Conservation (phyloP, 352 stramenopile genomes). For the Globisporangium takayamanum region DNA sequence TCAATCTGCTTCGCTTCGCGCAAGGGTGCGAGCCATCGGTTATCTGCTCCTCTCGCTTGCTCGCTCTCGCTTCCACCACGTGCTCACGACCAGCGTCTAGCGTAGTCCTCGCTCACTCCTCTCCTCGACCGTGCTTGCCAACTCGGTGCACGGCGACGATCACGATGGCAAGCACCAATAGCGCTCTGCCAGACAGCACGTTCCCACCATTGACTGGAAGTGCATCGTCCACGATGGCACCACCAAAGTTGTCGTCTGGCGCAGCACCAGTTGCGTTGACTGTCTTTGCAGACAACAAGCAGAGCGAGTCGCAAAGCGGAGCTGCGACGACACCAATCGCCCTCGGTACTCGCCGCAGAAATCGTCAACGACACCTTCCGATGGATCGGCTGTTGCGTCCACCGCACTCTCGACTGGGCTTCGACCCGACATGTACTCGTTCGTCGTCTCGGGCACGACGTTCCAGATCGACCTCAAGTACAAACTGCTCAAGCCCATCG, state of each 20-base stretch:
- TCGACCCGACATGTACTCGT: constrained; percentile 64
- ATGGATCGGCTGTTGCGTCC: not conserved
- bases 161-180: not conserved
- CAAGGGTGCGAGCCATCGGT: no score
- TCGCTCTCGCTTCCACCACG: not conserved
- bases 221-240: not conserved
- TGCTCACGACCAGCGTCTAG: no score
- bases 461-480: constrained; percentile 93
- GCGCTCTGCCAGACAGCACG: not conserved
- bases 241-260: not conserved
- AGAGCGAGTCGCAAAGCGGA: constrained; percentile 3
- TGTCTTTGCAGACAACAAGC: constrained; percentile 8
- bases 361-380: not conserved
- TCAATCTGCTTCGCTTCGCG: no score
- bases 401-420: constrained; percentile 12
- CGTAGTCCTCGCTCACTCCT: not conserved
- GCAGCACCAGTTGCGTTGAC: not conserved
- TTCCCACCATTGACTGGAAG: constrained; percentile 3
- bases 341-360: constrained; percentile 6
- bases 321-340: not conserved
- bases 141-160: no score
- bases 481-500: constrained; percentile 93
- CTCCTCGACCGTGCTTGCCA: not conserved
- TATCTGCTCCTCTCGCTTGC: not conserved
- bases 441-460: constrained; percentile 80